These are phyloP conservation scores for Penicillium aurantiogriseum DNA, from an alignment of 2,329 filamentous ascomycete species.

Conservation along the genomic window DNA sequence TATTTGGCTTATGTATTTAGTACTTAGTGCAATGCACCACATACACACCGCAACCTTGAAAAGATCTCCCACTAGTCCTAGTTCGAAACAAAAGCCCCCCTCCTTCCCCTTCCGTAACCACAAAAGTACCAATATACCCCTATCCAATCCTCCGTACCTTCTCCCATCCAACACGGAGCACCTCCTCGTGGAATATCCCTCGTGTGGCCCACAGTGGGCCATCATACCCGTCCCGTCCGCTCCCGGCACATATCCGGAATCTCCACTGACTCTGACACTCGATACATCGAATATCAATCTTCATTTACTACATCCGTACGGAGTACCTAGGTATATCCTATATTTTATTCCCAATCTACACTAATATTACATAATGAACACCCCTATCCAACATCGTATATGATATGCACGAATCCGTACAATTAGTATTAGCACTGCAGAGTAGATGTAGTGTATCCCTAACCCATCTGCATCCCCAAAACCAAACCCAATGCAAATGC, in stretches of 20 bases:
- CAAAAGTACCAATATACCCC: slow-evolving; percentile 1
- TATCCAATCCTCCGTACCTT: too few relatives aligned
- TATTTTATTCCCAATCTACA: not conserved
- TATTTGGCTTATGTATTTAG: slow-evolving; percentile 19
- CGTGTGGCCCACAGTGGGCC: slow-evolving; percentile 6
- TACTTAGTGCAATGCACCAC: slow-evolving; percentile 6
- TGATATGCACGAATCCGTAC: not conserved
- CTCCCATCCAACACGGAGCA: too few relatives aligned
- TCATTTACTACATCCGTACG: not conserved
- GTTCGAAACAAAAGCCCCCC: not conserved
- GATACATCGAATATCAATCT: slow-evolving; percentile 4
- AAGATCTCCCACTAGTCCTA: not conserved
- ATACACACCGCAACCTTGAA: not conserved
- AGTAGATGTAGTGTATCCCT: not conserved
- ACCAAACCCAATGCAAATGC: too few relatives aligned
- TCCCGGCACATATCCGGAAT: not conserved
- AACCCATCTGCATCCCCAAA: not conserved
- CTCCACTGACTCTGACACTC: not conserved
- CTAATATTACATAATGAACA: too few relatives aligned
- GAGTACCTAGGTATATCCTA: not conserved
- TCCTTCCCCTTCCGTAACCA: not conserved
- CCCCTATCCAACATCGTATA: not conserved
- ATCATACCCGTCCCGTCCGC: slow-evolving; percentile 1
- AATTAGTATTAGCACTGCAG: not conserved
- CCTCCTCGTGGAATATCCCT: not conserved